phyloP scores from a whole-genome alignment of 352 stramenopile genomes.

The Phytophthora meadii region DNA sequence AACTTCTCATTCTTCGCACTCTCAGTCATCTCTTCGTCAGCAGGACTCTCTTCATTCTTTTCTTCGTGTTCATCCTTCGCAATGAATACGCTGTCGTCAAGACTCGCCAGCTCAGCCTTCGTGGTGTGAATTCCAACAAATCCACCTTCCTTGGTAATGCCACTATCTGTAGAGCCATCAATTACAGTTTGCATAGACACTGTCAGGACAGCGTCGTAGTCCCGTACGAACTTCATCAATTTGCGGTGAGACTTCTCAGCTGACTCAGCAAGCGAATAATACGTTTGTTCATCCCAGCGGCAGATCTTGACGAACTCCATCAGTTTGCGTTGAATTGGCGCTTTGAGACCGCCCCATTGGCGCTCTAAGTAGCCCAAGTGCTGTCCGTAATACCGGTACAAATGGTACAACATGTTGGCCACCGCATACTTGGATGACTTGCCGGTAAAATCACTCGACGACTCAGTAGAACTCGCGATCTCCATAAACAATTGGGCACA shows the following conservation, averaged over 20 bases:
- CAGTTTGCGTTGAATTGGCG: slow-evolving; percentile 96
- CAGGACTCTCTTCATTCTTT: slow-evolving; percentile 12
- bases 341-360: slow-evolving; percentile 88
- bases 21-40: slow-evolving; percentile 13
- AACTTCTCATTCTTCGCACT: slow-evolving; percentile 18
- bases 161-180: slow-evolving; percentile 85
- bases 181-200: slow-evolving; percentile 90
- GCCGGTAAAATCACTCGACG: slow-evolving; percentile 14
- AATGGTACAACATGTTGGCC: slow-evolving; percentile 91
- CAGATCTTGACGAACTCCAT: slow-evolving; percentile 98
- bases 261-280: slow-evolving; percentile 98
- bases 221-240: slow-evolving; percentile 97
- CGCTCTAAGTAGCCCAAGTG: slow-evolving; percentile 84
- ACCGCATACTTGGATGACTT: slow-evolving; percentile 60
- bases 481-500: slow-evolving; percentile 87
- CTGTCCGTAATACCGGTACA: slow-evolving; percentile 97
- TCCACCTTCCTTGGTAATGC: slow-evolving; percentile 83
- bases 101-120: slow-evolving; percentile 62
- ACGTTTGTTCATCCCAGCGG: slow-evolving; percentile 99
- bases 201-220: slow-evolving; percentile 90
- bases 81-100: slow-evolving; percentile 56
- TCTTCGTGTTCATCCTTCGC: slow-evolving; percentile 41
- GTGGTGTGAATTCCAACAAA: slow-evolving; percentile 80
- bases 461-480: slow-evolving; percentile 46
- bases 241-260: slow-evolving; percentile 98